Evolutionary conservation across 176 grass and related monocot genomes (phyloP).

Genomic region (Paspalum notatum): DNA sequence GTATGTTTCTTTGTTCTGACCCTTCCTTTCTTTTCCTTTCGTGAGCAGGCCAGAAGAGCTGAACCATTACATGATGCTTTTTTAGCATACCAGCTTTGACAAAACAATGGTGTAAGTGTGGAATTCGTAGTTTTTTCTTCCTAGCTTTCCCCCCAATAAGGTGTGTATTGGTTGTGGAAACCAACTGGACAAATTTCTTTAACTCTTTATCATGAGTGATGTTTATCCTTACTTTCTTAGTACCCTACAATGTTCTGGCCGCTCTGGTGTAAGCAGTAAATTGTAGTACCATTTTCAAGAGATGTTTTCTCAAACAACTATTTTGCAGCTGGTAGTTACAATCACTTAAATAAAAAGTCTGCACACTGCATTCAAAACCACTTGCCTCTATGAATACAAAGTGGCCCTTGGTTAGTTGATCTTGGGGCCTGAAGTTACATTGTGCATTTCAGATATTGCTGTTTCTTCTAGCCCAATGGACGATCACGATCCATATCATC

Average conservation of each 20-base stretch:
- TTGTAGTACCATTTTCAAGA: background rate
- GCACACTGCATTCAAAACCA: background rate
- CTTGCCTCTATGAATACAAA: slow-evolving; percentile 3
- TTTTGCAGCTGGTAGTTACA: slow-evolving; percentile 12
- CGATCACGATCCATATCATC: slow-evolving; percentile 9
- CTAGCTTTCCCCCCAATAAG: slow-evolving; percentile 52
- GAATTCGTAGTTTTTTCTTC: slow-evolving; percentile 37
- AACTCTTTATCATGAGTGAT: no score
- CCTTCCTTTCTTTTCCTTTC: background rate
- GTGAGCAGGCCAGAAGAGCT: slow-evolving; percentile 54
- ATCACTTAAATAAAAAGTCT: background rate
- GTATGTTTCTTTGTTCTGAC: slow-evolving; percentile 43
- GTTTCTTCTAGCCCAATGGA: background rate
- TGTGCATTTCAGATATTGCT: background rate
- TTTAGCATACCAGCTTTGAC: slow-evolving; percentile 29
- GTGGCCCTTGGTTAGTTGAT: background rate
- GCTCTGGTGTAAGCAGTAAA: slow-evolving; percentile 26
- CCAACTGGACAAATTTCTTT: slow-evolving; percentile 2
- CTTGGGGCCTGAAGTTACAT: background rate
- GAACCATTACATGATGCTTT: slow-evolving; percentile 32
- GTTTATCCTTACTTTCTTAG: no score
- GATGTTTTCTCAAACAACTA: slow-evolving; percentile 11
- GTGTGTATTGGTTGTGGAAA: slow-evolving; percentile 40
- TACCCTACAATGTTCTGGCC: background rate
- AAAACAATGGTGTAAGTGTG: slow-evolving; percentile 32